Evolutionary conservation across 768 basidiomycete species (phyloP), one percentile per base, ranked within the genome.

Genomic region (Tricholoma matsutake): DNA sequence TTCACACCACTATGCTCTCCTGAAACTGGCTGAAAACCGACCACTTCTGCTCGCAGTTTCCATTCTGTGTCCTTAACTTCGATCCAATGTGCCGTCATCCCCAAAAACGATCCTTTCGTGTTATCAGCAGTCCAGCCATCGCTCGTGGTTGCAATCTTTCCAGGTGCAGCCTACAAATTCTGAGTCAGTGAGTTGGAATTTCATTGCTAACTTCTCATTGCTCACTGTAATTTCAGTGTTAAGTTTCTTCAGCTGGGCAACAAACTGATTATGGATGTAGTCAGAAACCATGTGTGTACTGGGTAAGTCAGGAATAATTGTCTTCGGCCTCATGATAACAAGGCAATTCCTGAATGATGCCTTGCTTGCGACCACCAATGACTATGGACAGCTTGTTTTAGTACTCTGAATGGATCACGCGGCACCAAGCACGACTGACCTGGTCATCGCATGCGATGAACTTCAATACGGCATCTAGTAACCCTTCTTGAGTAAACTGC

Each of bases 1-100:
- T 74, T 74, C 4, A 64, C n/a, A 6, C 73, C 69, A 52, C 29
- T 59, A 45, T 75, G 73, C 2, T 39, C 58, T 0, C 73, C 68
- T 35, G 45, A 62, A 0, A 75, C 60, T 1, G 25, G 53, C 25
- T 61, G 52, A 51, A 73, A 69, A 4, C 63, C 69, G 4, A 73
- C 35, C 0, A 73, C 72, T 16, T 66, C 62, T 3, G 45, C n/a
- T 8, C 54, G 22, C 4, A 75, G 34, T 8, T 10, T 61, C 73
- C 73, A 75, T 10, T 62, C 57, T 20, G 57, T 13, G 16, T 57
- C 55, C 22, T 52, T 47, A n/a, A 67, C 60, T 0, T 70, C 57
- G 34, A 75, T 70, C 71, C 65, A 68, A 59, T 68, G 67, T 13
- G 56, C 65, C 6, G 63, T 68, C 63, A 64, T 62, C 8, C 67